These are phyloP conservation scores for Leucogyrophana mollusca DNA, from an alignment of 768 basidiomycete genomes.

Conservation along the genomic window DNA sequence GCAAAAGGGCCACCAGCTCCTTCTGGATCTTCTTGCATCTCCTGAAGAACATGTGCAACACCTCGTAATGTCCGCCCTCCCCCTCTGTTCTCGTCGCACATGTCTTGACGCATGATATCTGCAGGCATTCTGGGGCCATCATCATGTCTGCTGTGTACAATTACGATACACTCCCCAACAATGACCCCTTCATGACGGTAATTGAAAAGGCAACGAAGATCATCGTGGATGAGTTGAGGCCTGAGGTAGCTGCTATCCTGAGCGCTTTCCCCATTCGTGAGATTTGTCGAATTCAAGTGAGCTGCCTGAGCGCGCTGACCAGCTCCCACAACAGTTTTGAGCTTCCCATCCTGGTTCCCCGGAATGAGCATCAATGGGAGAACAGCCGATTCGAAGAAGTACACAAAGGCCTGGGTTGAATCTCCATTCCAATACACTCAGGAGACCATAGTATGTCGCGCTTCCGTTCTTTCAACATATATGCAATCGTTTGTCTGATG, in stretches of 20 bases:
- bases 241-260: conserved; percentile 12
- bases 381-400: conserved; percentile 4
- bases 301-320: no score
- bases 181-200: conserved; percentile 9
- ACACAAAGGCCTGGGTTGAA: conserved; percentile 11
- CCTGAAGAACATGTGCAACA: neutral
- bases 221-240: conserved; percentile 1
- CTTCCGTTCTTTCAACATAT: neutral
- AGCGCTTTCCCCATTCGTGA: conserved; percentile 14
- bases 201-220: conserved; percentile 11
- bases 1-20: neutral
- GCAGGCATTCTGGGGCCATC: conserved; percentile 23
- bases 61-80: neutral
- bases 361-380: conserved; percentile 15
- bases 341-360: conserved; percentile 17
- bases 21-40: neutral
- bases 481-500: no score
- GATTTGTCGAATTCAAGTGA: no score
- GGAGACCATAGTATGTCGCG: conserved; percentile 20
- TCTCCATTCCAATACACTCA: conserved; percentile 27
- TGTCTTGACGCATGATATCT: neutral
- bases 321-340: conserved; percentile 7
- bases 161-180: conserved; percentile 14
- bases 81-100: neutral
- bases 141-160: conserved; percentile 16